Conservation (phyloP, 139 green algal genomes). For the Chlamydomonas incerta region DNA sequence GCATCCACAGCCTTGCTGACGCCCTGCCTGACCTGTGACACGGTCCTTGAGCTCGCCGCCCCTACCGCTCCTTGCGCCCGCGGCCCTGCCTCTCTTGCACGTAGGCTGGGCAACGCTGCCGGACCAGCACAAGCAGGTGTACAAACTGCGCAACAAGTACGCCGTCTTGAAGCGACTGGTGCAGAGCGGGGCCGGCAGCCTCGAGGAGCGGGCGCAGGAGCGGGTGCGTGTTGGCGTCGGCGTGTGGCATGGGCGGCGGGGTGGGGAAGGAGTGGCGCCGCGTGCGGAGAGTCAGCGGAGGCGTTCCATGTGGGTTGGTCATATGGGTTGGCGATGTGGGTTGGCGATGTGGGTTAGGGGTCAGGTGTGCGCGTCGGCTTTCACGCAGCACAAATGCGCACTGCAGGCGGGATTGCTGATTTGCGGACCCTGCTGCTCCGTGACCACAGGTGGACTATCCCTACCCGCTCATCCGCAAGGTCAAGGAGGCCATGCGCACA, state of each 20-base stretch:
- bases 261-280: too few species aligned
- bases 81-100: too few species aligned
- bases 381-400: not conserved
- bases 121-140: constrained; percentile 22
- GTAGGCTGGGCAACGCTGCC: constrained; percentile 20
- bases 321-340: too few species aligned
- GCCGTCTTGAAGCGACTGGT: constrained; percentile 24
- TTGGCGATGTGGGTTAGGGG: too few species aligned
- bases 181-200: constrained; percentile 13
- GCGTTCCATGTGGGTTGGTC: too few species aligned
- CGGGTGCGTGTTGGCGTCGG: too few species aligned
- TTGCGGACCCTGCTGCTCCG: not conserved
- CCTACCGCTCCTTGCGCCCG: too few species aligned
- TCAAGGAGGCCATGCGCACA: constrained; percentile 16
- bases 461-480: constrained; percentile 29
- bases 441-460: constrained; percentile 13
- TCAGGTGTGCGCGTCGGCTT: not conserved
- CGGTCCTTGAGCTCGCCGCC: too few species aligned
- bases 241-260: too few species aligned
- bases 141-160: constrained; percentile 46
- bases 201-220: not conserved
- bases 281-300: too few species aligned
- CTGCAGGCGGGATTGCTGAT: not conserved
- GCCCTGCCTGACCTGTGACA: too few species aligned
- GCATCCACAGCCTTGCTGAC: too few species aligned